These are phyloP conservation scores for Fraxinus excelsior DNA, from an alignment of 257 asterid species.

Conservation along the genomic window DNA sequence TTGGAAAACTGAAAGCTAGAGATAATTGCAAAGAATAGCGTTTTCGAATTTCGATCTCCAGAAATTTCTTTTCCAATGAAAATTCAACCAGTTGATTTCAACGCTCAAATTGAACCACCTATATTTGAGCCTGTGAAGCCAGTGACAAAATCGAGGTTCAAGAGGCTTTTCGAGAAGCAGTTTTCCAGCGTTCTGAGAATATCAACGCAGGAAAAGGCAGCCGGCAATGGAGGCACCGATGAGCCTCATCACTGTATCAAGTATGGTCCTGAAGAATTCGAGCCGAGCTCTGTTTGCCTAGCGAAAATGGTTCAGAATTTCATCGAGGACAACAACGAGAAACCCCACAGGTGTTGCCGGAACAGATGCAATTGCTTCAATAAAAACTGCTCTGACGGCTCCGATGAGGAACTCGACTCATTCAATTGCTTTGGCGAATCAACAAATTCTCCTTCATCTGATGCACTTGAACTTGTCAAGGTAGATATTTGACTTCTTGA, in stretches of 20 bases:
- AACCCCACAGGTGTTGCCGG: constrained; percentile 54
- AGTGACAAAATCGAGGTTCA: constrained; percentile 60
- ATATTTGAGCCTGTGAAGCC: constrained; percentile 61
- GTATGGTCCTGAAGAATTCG: constrained; percentile 63
- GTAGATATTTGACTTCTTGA: constrained; percentile 29
- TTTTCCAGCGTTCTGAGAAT: constrained; percentile 53
- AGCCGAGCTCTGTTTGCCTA: constrained; percentile 81
- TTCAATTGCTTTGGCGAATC: constrained; percentile 46
- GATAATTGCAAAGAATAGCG: constrained; percentile 2
- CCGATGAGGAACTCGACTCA: constrained; percentile 70
- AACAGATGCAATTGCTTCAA: constrained; percentile 74
- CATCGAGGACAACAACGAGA: constrained; percentile 67
- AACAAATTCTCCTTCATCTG: constrained; percentile 27
- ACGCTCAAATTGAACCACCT: constrained; percentile 34
- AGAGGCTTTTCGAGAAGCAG: constrained; percentile 83
- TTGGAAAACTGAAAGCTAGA: constrained; percentile 15
- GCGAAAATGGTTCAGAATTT: constrained; percentile 86
- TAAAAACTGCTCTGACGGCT: constrained; percentile 56
- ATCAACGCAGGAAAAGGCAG: constrained; percentile 39
- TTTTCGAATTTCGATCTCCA: constrained; percentile 1
- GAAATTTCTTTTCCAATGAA: constrained; percentile 61
- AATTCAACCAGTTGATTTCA: constrained; percentile 79
- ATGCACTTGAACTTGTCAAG: constrained; percentile 67
- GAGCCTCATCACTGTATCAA: constrained; percentile 25
- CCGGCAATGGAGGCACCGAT: constrained; percentile 31